Conservation (phyloP, 1,139 yeast species). For the Taiozyma sp. region DNA sequence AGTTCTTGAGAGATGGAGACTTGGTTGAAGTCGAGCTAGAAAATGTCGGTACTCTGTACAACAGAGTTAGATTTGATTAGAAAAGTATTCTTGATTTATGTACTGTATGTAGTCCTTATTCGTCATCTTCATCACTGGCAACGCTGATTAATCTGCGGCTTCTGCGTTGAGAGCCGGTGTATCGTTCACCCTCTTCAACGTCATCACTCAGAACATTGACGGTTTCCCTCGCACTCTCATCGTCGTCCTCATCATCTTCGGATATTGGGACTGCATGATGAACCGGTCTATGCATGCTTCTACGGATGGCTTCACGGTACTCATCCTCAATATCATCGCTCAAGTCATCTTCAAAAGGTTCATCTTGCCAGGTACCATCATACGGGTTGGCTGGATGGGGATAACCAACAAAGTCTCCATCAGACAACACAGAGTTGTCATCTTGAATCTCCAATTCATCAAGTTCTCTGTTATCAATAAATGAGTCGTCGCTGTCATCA, state of each 20-base stretch:
- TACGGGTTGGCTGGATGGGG: slow-evolving; percentile 4
- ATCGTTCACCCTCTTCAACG: neutral
- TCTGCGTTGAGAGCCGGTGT: neutral
- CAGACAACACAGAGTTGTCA: slow-evolving; percentile 1
- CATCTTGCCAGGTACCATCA: slow-evolving; percentile 11
- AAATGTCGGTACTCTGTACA: slow-evolving; percentile 20
- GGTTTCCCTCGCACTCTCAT: neutral
- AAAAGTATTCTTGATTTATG: neutral
- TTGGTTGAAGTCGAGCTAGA: slow-evolving; percentile 38
- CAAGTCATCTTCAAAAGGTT: slow-evolving; percentile 1
- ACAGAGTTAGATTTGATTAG: slow-evolving; percentile 7
- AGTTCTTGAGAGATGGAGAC: slow-evolving; percentile 44
- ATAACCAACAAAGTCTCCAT: neutral
- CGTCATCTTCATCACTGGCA: slow-evolving; percentile 2
- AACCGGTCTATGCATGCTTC: neutral
- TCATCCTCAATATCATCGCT: slow-evolving; percentile 2
- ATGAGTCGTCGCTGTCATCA: slow-evolving; percentile 8
- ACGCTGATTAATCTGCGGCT: neutral
- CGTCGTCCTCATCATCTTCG: slow-evolving; percentile 4
- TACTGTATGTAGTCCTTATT: neutral
- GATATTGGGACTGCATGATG: neutral
- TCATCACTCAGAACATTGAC: neutral
- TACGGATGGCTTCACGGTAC: neutral
- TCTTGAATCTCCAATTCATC: slow-evolving; percentile 3
- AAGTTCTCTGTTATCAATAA: slow-evolving; percentile 9